A percentile compares a stretch with the other conserved stretches of the same genome.
Conservation (phyloP, 1,284 basidiomycete species). For the Fomitopsis palustris region DNA sequence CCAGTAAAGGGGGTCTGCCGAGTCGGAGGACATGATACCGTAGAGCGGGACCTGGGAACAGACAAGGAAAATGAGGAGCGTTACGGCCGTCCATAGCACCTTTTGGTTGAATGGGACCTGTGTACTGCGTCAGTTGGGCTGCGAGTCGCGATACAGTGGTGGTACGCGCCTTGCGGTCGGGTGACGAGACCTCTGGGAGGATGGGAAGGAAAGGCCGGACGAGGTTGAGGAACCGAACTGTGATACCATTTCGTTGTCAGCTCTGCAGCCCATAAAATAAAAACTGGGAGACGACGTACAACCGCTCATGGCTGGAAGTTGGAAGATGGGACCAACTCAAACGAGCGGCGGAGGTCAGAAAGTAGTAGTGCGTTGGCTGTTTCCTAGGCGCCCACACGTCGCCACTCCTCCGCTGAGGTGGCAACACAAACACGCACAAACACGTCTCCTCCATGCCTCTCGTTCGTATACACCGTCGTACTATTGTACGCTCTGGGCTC, state of each 20-base stretch:
- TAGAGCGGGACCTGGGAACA: constrained; percentile 97
- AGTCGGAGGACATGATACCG: constrained; percentile 98
- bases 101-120: constrained; percentile 96
- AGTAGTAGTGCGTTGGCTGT: neutral
- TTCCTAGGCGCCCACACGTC: constrained; percentile 12
- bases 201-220: constrained; percentile 94
- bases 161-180: constrained; percentile 82
- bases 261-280: neutral
- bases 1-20: constrained; percentile 98
- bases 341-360: constrained; percentile 27
- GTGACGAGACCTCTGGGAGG: constrained; percentile 92
- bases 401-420: constrained; percentile 22
- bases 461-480: no score
- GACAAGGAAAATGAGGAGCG: constrained; percentile 95
- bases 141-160: neutral
- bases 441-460: no score
- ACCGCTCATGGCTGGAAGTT: constrained; percentile 33
- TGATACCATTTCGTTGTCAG: neutral
- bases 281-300: constrained; percentile 26
- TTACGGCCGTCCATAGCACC: constrained; percentile 95
- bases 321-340: constrained; percentile 18
- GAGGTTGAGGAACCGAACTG: constrained; percentile 94
- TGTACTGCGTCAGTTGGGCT: neutral
- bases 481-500: no score
- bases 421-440: constrained; percentile 27